phyloP scores from a whole-genome alignment of 129 eudicot genomes.

The Flaveria sonorensis region DNA sequence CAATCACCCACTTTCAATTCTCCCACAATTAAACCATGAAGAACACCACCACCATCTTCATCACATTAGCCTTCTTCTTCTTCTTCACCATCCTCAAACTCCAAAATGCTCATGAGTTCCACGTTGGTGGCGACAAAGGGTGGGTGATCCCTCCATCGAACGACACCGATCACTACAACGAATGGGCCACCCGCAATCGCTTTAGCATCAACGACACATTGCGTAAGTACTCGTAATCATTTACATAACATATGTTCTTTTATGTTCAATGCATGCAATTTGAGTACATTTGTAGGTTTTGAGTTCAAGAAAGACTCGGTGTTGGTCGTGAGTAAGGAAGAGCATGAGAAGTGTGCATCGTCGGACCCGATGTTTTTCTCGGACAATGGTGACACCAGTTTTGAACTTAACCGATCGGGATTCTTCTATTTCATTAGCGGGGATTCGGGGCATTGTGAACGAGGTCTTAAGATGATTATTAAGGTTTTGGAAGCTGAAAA shows the following conservation, averaged over 20 bases:
- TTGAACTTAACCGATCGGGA: slow-evolving; percentile 49
- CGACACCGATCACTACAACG: slow-evolving; percentile 41
- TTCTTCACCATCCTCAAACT: slow-evolving; percentile 34
- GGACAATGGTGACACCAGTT: slow-evolving; percentile 57
- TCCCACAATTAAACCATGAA: slow-evolving; percentile 21
- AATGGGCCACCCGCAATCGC: slow-evolving; percentile 70
- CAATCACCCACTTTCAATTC: background rate
- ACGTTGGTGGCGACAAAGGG: slow-evolving; percentile 58
- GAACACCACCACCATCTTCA: slow-evolving; percentile 20
- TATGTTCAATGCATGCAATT: too few species aligned
- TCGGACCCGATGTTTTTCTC: slow-evolving; percentile 51
- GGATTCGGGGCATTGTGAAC: slow-evolving; percentile 56
- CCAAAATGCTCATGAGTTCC: slow-evolving; percentile 35
- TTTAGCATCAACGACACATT: slow-evolving; percentile 66
- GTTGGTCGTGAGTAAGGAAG: slow-evolving; percentile 59
- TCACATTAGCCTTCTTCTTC: slow-evolving; percentile 1
- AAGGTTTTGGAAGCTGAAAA: slow-evolving; percentile 59
- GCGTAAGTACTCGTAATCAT: slow-evolving; percentile 44
- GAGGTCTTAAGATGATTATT: slow-evolving; percentile 71
- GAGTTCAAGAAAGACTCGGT: slow-evolving; percentile 72
- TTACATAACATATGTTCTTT: too few species aligned
- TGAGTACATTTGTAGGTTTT: slow-evolving; percentile 46
- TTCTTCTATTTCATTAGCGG: slow-evolving; percentile 80
- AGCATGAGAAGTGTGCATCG: slow-evolving; percentile 64
- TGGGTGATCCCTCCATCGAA: slow-evolving; percentile 62